These are phyloP conservation scores for Grammothele lineata DNA, from an alignment of 768 basidiomycete species.

Conservation along the genomic window DNA sequence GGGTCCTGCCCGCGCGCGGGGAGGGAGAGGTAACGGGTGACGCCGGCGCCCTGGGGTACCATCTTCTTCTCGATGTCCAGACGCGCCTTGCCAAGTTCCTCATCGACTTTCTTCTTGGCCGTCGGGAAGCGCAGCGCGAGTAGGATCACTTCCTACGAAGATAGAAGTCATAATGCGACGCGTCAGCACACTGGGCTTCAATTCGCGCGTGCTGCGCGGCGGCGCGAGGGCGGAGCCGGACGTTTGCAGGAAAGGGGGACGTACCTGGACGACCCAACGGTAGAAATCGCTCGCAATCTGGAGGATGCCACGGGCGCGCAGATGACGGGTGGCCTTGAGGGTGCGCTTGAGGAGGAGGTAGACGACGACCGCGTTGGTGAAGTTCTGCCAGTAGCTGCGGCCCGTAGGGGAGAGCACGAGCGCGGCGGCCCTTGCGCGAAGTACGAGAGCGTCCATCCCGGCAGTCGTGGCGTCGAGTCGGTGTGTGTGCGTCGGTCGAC, in stretches of 20 bases:
- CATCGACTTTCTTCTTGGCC: constrained; percentile 52
- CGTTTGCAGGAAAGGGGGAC: constrained; percentile 4
- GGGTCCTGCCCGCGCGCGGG: constrained; percentile 59
- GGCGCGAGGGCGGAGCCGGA: too few species aligned
- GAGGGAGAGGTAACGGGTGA: constrained; percentile 62
- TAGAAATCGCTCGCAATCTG: constrained; percentile 50
- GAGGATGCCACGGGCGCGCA: constrained; percentile 57
- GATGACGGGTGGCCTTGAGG: constrained; percentile 54
- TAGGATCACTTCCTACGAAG: constrained; percentile 46
- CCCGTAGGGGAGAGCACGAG: constrained; percentile 6
- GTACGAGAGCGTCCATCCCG: constrained; percentile 2
- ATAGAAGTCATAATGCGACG: too few species aligned
- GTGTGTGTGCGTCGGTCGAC: too few species aligned
- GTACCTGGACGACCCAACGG: constrained; percentile 47
- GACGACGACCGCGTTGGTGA: constrained; percentile 54
- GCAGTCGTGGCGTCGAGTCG: too few species aligned
- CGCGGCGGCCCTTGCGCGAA: not conserved
- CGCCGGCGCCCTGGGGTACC: constrained; percentile 56
- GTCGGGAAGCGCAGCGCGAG: constrained; percentile 61
- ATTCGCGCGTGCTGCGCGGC: too few species aligned
- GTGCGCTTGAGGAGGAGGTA: constrained; percentile 52
- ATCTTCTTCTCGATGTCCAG: constrained; percentile 64
- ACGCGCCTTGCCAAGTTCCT: constrained; percentile 61
- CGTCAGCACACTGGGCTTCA: too few species aligned
- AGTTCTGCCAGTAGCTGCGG: constrained; percentile 32